Conservation (phyloP, 352 stramenopile genomes). For the Phytophthora capsici region DNA sequence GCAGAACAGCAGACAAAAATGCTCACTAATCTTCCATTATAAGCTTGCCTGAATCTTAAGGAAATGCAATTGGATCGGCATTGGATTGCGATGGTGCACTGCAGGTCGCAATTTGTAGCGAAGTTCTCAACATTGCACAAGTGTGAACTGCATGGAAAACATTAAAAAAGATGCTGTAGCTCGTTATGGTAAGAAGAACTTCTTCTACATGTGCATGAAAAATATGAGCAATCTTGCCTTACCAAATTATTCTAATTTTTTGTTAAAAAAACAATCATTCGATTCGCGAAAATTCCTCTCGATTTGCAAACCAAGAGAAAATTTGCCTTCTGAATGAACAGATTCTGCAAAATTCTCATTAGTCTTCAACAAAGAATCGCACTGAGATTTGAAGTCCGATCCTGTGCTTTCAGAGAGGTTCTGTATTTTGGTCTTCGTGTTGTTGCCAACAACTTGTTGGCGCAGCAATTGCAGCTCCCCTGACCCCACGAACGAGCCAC, state of each 20-base stretch:
- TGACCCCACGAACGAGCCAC: conserved; percentile 8
- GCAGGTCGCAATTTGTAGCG: background rate
- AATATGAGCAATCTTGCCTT: no score
- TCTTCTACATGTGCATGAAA: no score
- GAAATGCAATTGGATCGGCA: conserved; percentile 1
- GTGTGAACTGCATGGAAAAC: no score
- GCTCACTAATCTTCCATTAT: background rate
- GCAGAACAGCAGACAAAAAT: background rate
- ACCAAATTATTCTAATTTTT: background rate
- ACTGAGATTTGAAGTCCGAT: conserved; percentile 9
- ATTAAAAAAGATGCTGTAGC: no score
- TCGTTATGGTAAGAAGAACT: no score
- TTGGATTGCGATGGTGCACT: background rate
- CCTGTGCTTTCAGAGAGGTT: background rate
- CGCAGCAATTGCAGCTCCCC: conserved; percentile 18
- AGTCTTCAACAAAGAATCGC: conserved; percentile 7
- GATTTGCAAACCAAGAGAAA: conserved; percentile 7
- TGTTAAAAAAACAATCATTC: background rate
- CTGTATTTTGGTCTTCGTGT: background rate
- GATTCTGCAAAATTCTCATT: conserved; percentile 8
- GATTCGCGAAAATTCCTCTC: background rate
- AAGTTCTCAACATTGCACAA: background rate
- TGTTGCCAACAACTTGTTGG: no score
- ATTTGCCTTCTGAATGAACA: background rate
- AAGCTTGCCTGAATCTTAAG: conserved; percentile 6